These are phyloP conservation scores for Penicillium sp. DNA, from an alignment of 2,329 filamentous ascomycete genomes.

Conservation along the genomic window DNA sequence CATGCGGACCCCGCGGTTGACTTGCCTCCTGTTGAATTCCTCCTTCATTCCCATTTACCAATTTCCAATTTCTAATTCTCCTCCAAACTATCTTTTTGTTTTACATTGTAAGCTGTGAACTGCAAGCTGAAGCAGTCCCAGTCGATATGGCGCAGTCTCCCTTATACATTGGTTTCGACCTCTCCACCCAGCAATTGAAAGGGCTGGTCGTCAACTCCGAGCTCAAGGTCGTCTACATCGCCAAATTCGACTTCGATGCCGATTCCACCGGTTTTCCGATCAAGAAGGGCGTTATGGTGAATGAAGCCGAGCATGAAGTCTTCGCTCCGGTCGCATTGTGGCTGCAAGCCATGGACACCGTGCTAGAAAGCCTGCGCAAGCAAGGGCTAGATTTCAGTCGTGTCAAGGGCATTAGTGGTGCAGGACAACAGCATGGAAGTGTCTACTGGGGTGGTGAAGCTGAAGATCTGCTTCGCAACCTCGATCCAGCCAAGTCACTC, in stretches of 20 bases:
- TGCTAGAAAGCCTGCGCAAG: conserved; percentile 72
- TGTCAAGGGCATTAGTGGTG: conserved; percentile 83
- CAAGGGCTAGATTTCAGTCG: conserved; percentile 72
- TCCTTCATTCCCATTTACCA: neutral
- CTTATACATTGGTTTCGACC: conserved; percentile 89
- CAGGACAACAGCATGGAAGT: conserved; percentile 96
- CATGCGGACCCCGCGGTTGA: neutral
- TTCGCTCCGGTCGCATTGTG: conserved; percentile 93
- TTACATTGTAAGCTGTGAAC: too few relatives aligned
- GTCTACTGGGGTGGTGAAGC: conserved; percentile 85
- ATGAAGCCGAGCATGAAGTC: conserved; percentile 82
- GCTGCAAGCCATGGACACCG: conserved; percentile 88
- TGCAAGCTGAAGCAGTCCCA: neutral
- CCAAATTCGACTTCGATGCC: conserved; percentile 93
- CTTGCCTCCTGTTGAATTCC: neutral
- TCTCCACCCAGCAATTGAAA: conserved; percentile 96
- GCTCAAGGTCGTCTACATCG: conserved; percentile 78
- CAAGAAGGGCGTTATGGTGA: conserved; percentile 83
- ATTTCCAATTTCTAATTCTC: neutral
- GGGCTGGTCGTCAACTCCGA: conserved; percentile 84
- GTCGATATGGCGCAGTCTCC: conserved; percentile 54
- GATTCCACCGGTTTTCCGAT: conserved; percentile 80
- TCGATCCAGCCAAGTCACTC: conserved; percentile 66
- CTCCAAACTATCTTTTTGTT: too few relatives aligned
- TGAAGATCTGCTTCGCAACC: conserved; percentile 62